A percentile compares a stretch with the other conserved stretches of the same genome.
These are phyloP conservation scores for Linum usitatissimum DNA, from an alignment of 345 rosid genomes.

Conservation along the genomic window DNA sequence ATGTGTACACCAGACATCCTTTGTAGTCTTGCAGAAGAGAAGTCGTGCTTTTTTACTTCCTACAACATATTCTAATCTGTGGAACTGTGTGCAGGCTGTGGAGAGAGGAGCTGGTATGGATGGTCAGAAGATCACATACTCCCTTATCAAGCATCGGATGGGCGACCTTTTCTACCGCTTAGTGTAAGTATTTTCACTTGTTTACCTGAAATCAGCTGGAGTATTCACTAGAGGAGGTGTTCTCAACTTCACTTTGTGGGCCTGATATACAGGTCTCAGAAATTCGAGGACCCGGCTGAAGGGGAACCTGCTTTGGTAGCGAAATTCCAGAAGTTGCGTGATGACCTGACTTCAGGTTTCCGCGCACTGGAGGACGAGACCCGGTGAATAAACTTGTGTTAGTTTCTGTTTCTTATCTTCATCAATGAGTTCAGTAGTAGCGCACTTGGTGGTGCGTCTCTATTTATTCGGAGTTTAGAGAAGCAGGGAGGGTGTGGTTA, in stretches of 20 bases:
- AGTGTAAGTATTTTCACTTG: conserved; percentile 42
- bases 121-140: conserved; percentile 91
- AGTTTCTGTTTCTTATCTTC: neutral
- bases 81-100: conserved; percentile 51
- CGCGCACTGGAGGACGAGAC: conserved; percentile 92
- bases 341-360: conserved; percentile 89
- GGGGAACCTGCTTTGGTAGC: conserved; percentile 82
- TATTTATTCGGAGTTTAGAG: conserved; percentile 1
- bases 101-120: conserved; percentile 99
- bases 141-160: conserved; percentile 83
- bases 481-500: conserved; percentile 9
- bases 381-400: conserved; percentile 39
- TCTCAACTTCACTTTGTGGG: neutral
- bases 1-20: neutral
- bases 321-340: conserved; percentile 72
- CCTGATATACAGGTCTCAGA: conserved; percentile 60
- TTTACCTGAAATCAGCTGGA: neutral
- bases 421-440: neutral
- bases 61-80: neutral
- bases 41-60: neutral
- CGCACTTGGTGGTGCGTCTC: conserved; percentile 7
- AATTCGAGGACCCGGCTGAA: conserved; percentile 98
- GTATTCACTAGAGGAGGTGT: neutral
- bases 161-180: conserved; percentile 94
- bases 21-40: neutral